Conservation (phyloP, 2,329 filamentous ascomycete genomes). For the Exophiala viscosa region DNA sequence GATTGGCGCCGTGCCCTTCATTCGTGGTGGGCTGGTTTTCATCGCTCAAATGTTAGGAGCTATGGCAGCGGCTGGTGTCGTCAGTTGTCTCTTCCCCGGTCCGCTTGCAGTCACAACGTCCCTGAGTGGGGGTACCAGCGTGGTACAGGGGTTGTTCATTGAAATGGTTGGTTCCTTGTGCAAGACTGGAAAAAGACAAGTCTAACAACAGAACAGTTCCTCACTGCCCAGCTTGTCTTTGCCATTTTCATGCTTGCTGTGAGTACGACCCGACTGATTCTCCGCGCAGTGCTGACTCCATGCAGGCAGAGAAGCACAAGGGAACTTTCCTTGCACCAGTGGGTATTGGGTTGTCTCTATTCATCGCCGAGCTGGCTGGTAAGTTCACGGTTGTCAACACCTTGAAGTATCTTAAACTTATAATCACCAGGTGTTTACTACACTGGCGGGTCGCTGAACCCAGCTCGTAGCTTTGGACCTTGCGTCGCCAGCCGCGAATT, state of each 20-base stretch:
- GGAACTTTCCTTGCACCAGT: constrained; percentile 68
- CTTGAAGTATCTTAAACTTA: not conserved
- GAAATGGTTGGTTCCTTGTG: constrained; percentile 45
- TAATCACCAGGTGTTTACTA: constrained; percentile 41
- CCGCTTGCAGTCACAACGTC: constrained; percentile 54
- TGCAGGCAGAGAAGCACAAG: constrained; percentile 62
- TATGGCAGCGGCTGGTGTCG: constrained; percentile 58
- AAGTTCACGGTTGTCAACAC: constrained; percentile 8
- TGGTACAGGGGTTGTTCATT: constrained; percentile 60
- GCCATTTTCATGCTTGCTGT: constrained; percentile 67
- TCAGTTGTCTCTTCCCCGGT: constrained; percentile 57
- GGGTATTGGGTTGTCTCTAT: constrained; percentile 67
- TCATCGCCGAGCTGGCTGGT: constrained; percentile 56
- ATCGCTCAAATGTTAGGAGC: constrained; percentile 57
- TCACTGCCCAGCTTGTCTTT: constrained; percentile 61
- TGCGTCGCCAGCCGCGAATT: constrained; percentile 45
- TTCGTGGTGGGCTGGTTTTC: constrained; percentile 53
- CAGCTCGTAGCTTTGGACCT: constrained; percentile 47
- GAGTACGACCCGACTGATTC: not conserved
- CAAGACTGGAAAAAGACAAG: not conserved
- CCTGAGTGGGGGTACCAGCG: constrained; percentile 50
- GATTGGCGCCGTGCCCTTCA: constrained; percentile 53
- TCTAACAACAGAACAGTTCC: constrained; percentile 38
- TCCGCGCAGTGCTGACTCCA: not conserved
- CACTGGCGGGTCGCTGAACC: constrained; percentile 49